Conservation (phyloP, 2,329 filamentous ascomycete species). For the Colletotrichum theobromicola region DNA sequence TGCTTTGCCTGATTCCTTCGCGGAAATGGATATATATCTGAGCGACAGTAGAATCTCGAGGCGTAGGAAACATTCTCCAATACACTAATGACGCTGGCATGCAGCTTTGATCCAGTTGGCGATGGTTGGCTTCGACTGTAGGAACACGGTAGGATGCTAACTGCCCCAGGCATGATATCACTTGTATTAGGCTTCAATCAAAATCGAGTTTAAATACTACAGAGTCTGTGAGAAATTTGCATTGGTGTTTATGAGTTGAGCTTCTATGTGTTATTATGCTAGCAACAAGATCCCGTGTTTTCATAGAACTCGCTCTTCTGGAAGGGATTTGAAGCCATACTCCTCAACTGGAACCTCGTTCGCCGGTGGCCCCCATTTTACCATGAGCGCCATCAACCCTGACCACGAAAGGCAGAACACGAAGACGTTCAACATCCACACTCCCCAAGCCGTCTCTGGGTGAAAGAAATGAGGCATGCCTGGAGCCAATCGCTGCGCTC, state of each 20-base stretch:
- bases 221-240: fast-evolving
- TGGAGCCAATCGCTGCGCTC: slow-evolving; percentile 39
- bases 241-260: background rate
- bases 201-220: fast-evolving
- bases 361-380: background rate
- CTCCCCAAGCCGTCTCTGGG: slow-evolving; percentile 30
- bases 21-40: background rate
- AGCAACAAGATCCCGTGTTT: background rate
- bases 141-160: background rate
- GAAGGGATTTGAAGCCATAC: background rate
- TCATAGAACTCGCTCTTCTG: background rate
- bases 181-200: background rate
- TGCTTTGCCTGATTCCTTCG: background rate
- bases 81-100: background rate
- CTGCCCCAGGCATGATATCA: background rate
- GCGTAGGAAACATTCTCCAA: background rate
- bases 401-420: background rate
- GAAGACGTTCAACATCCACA: slow-evolving; percentile 26
- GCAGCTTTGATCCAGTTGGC: background rate
- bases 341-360: background rate
- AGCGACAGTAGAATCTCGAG: background rate
- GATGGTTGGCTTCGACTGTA: background rate
- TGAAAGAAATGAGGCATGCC: slow-evolving; percentile 30
- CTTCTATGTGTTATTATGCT: background rate
- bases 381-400: background rate